Evolutionary conservation across 768 basidiomycete species (phyloP).

Genomic region (Rhizopogon roseolus): DNA sequence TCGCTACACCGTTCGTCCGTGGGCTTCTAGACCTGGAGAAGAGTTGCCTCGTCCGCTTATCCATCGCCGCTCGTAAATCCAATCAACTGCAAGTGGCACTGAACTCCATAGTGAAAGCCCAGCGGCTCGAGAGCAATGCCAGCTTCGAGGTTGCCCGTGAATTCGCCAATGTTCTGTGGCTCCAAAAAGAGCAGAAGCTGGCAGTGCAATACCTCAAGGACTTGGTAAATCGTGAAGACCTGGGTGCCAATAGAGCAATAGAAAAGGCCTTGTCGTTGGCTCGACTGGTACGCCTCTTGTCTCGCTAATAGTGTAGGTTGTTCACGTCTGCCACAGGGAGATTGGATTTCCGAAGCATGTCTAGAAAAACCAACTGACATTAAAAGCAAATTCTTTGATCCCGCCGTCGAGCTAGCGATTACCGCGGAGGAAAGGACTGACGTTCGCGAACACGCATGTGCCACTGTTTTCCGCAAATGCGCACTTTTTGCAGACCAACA

Average conservation of each 20-base stretch:
- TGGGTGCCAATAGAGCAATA: constrained; percentile 6
- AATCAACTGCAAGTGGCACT: constrained; percentile 77
- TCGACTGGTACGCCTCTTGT: constrained; percentile 48
- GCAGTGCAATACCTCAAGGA: constrained; percentile 71
- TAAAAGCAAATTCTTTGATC: constrained; percentile 61
- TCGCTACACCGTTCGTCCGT: constrained; percentile 49
- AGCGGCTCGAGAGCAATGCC: constrained; percentile 44
- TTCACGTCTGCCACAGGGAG: constrained; percentile 49
- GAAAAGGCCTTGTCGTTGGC: constrained; percentile 48
- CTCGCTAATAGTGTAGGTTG: background rate
- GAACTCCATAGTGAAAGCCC: constrained; percentile 78
- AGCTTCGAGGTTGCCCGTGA: constrained; percentile 66
- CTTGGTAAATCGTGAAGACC: constrained; percentile 17
- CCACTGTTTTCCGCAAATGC: constrained; percentile 71
- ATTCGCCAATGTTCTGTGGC: constrained; percentile 88
- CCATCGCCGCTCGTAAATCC: constrained; percentile 62
- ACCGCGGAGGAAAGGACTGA: constrained; percentile 17
- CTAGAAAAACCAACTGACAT: constrained; percentile 76
- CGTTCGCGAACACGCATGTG: constrained; percentile 29
- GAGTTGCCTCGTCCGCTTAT: constrained; percentile 65
- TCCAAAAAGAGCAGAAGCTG: constrained; percentile 75
- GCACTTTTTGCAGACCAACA: constrained; percentile 90
- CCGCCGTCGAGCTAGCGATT: constrained; percentile 40
- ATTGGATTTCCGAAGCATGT: constrained; percentile 87
- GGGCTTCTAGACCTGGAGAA: constrained; percentile 60